These are phyloP conservation scores for Cystobasidium tubakii DNA, from an alignment of 768 basidiomycete species.

Conservation along the genomic window DNA sequence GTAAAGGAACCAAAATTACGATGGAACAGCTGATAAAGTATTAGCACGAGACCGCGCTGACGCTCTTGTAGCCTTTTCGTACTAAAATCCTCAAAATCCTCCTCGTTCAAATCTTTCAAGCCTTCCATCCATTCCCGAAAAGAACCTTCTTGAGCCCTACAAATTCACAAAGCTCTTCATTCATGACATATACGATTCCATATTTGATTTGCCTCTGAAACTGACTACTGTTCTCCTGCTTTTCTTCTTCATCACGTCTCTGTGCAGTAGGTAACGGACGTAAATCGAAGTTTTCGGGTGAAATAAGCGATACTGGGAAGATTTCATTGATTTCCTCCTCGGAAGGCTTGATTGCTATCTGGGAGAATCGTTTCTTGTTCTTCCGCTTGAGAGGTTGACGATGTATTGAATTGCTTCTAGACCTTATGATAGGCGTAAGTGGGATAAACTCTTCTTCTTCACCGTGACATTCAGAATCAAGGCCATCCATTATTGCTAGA, in stretches of 20 bases:
- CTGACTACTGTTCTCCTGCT: background rate
- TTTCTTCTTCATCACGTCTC: too few relatives aligned
- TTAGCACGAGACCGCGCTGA: background rate
- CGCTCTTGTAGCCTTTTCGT: slow-evolving; percentile 9
- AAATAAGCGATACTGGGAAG: slow-evolving; percentile 5
- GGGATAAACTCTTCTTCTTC: background rate
- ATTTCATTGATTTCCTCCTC: background rate
- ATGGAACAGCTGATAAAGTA: background rate
- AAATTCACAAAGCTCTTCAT: slow-evolving; percentile 23
- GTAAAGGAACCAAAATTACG: too few relatives aligned
- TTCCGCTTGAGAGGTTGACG: background rate
- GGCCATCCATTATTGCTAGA: background rate
- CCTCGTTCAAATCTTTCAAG: background rate
- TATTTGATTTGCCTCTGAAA: background rate
- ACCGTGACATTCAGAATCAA: background rate
- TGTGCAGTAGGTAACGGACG: background rate
- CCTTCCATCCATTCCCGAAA: background rate
- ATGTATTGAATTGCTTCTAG: background rate
- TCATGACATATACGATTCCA: background rate
- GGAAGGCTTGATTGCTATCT: background rate
- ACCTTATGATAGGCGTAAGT: background rate
- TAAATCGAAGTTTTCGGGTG: slow-evolving; percentile 12
- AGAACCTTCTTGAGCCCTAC: background rate
- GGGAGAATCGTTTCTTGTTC: background rate
- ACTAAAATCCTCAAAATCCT: background rate